Evolutionary conservation across 202 grass and related monocot genomes (phyloP), one percentile per base, ranked within the genome.

Genomic region (Bolboschoenoplectus hybrid): DNA sequence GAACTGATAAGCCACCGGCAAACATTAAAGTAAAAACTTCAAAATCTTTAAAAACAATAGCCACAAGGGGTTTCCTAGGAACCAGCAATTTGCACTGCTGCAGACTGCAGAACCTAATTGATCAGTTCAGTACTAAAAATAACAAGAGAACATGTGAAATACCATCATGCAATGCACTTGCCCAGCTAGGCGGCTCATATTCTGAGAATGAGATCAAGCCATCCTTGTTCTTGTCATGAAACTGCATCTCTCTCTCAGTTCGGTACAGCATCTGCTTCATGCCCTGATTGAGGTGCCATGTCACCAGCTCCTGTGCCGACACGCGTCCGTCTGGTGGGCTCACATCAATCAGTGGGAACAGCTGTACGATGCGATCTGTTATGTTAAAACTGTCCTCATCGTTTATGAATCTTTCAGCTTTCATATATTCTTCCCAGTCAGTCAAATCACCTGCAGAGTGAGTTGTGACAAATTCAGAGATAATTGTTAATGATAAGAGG

Each of bases 371-470:
- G 78, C 96, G 93, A 41, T 94, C 78, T 68, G 85, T 87, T 39
- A 98, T 52, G 82, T 98, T 95, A 88, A 95, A 95, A 9, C 84
- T 88, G 6, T 94, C 91, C 61, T 95, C 91, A 38, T 95, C 90
- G 47, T 92, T 92, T 82, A 94, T 85, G 68, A 91, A 90, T 46
- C 95, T 88, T 67, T 98, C 88, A 50, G 91, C 84, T 84, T 85
- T 87, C 67, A 95, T 82, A 88, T 92, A 95, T 60, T 91, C 91
- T 88, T 98, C 95, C 90, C 95, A 95, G 51, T 89, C 93, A 43
- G 89, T 89, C 91, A 92, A 80, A 74, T 88, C 85, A 40, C 84
- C 90, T 82, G 88, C 88, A 43, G 65, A 60, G 49, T 62, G 32
- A 13, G 43, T 85, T 53, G n/a, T 36, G 32, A 55, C 20, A 36